These are phyloP conservation scores for Leishmania lainsoni DNA, from an alignment of 208 protist species.

Conservation along the genomic window DNA sequence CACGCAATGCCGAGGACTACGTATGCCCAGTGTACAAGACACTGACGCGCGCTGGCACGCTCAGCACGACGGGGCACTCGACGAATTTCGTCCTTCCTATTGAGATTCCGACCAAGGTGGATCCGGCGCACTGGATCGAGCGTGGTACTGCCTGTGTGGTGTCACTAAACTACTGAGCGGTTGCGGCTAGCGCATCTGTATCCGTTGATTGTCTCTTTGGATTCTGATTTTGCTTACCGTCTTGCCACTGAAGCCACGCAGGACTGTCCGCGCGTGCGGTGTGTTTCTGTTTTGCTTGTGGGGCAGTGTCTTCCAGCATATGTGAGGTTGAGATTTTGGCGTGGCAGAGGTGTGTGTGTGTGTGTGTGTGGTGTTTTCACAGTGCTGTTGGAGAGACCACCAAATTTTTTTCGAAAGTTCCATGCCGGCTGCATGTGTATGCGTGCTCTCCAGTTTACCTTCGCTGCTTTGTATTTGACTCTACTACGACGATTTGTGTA, in stretches of 20 bases:
- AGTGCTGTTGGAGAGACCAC: background rate
- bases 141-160: conserved; percentile 92
- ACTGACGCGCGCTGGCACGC: conserved; percentile 92
- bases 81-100: conserved; percentile 98
- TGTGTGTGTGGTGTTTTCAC: background rate
- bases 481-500: background rate
- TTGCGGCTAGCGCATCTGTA: conserved; percentile 7
- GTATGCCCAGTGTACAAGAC: conserved; percentile 98
- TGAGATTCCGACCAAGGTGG: conserved; percentile 90
- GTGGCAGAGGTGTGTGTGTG: background rate
- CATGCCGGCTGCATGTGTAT: background rate
- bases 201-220: background rate
- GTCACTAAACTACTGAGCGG: conserved; percentile 78
- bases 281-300: background rate
- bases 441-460: background rate
- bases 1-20: conserved; percentile 74
- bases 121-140: conserved; percentile 95
- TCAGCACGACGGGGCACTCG: conserved; percentile 98
- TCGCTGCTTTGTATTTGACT: background rate
- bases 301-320: background rate
- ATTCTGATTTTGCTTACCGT: background rate
- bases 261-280: background rate
- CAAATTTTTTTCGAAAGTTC: background rate
- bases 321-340: background rate
- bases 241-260: background rate